phyloP scores from a whole-genome alignment of 306 rosid genomes.

The Trifolium repens region DNA sequence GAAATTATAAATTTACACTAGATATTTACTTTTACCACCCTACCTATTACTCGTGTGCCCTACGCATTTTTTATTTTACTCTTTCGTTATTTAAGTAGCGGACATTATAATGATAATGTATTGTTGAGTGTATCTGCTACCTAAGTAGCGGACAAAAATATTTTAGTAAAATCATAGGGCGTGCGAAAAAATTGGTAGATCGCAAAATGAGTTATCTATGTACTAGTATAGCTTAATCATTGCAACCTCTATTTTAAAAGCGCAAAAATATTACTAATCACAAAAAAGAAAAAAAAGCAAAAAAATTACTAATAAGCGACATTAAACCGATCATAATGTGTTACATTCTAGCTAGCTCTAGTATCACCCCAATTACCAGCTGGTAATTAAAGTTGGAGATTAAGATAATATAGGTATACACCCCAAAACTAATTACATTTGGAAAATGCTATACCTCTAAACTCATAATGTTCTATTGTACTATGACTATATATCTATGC shows the following conservation, averaged over 20 bases:
- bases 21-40: too few relatives aligned
- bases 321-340: slow-evolving; percentile 6
- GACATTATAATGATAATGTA: too few relatives aligned
- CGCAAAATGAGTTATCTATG: too few relatives aligned
- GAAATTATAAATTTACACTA: neutral
- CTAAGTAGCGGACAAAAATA: too few relatives aligned
- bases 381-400: slow-evolving; percentile 12
- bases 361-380: slow-evolving; percentile 3
- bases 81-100: too few relatives aligned
- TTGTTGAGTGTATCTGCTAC: too few relatives aligned
- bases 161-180: too few relatives aligned
- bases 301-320: neutral
- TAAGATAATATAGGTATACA: neutral
- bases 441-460: slow-evolving; percentile 12
- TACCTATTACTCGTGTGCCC: too few relatives aligned
- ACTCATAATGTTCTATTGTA: neutral
- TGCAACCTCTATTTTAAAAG: neutral
- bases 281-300: too few relatives aligned
- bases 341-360: slow-evolving; percentile 34
- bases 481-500: slow-evolving; percentile 8
- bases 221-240: neutral
- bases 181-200: too few relatives aligned
- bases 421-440: slow-evolving; percentile 14
- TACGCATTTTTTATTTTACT: too few relatives aligned
- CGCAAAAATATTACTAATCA: neutral